A percentile compares a stretch with the other conserved stretches of the same genome.
These are phyloP conservation scores for Eleusine coracana DNA, from an alignment of 176 grass and related monocot species.

Conservation along the genomic window DNA sequence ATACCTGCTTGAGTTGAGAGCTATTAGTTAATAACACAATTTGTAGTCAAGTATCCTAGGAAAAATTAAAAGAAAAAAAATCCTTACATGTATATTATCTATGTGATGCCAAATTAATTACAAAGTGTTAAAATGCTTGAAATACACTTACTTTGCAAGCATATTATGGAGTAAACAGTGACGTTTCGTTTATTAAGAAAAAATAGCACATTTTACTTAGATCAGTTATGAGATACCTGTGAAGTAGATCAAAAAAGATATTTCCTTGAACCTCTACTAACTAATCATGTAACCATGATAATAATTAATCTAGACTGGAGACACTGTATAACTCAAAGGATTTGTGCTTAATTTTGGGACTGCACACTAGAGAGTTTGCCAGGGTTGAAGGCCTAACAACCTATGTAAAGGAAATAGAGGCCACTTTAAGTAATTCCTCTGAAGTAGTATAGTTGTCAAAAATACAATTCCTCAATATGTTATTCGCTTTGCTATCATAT, in stretches of 20 bases:
- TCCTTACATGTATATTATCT: neutral
- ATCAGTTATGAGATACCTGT: neutral
- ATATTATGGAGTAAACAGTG: neutral
- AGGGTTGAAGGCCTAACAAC: neutral
- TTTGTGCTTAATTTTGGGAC: neutral
- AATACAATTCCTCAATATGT: neutral
- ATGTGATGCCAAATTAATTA: neutral
- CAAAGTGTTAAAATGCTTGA: neutral
- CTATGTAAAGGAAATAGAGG: neutral
- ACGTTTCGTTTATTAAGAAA: neutral
- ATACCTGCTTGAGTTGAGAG: constrained; percentile 15
- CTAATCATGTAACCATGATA: neutral
- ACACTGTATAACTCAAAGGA: neutral
- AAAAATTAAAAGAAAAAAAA: neutral
- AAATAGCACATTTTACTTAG: neutral
- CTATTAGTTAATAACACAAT: neutral
- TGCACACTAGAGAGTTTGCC: neutral
- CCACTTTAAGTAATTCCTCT: neutral
- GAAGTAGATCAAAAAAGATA: neutral
- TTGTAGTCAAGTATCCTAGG: neutral
- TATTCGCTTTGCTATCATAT: neutral
- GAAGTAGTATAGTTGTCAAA: neutral
- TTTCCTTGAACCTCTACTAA: neutral
- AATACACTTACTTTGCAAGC: neutral
- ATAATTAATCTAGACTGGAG: neutral